Evolutionary conservation across 805 yeast species (phyloP).

Genomic region (Torulaspora microellipsoides): DNA sequence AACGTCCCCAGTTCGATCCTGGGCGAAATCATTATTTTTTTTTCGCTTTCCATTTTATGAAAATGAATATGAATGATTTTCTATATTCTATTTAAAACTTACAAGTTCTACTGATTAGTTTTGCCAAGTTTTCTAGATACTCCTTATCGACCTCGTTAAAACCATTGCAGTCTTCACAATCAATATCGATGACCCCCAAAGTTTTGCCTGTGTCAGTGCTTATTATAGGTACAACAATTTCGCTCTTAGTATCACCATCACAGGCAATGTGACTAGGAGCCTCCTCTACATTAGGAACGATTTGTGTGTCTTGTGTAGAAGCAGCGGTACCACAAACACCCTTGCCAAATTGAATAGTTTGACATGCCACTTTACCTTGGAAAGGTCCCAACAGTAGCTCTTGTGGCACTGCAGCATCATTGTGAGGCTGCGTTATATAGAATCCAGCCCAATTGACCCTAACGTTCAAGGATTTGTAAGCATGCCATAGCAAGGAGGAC

Average conservation of each 20-base stretch:
- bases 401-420: slow-evolving; percentile 14
- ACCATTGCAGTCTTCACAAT: slow-evolving; percentile 60
- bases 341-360: slow-evolving; percentile 64
- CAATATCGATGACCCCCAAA: slow-evolving; percentile 82
- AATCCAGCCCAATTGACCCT: slow-evolving; percentile 93
- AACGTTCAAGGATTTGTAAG: slow-evolving; percentile 56
- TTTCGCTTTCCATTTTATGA: slow-evolving; percentile 6
- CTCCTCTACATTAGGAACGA: slow-evolving; percentile 70
- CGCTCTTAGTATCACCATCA: slow-evolving; percentile 91
- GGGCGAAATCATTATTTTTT: slow-evolving; percentile 86
- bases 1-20: slow-evolving; percentile 99
- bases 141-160: slow-evolving; percentile 61
- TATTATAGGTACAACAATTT: slow-evolving; percentile 83
- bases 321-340: slow-evolving; percentile 97
- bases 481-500: slow-evolving; percentile 83
- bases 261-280: slow-evolving; percentile 96
- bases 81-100: slow-evolving; percentile 36
- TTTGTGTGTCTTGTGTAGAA: slow-evolving; percentile 48
- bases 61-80: background rate
- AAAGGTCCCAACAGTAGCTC: slow-evolving; percentile 83
- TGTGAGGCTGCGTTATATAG: slow-evolving; percentile 49
- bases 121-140: slow-evolving; percentile 57
- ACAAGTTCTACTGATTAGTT: slow-evolving; percentile 48
- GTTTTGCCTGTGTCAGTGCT: slow-evolving; percentile 38
- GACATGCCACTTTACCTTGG: slow-evolving; percentile 97